phyloP scores from a whole-genome alignment of 306 rosid genomes.

The Malus sylvestris region DNA sequence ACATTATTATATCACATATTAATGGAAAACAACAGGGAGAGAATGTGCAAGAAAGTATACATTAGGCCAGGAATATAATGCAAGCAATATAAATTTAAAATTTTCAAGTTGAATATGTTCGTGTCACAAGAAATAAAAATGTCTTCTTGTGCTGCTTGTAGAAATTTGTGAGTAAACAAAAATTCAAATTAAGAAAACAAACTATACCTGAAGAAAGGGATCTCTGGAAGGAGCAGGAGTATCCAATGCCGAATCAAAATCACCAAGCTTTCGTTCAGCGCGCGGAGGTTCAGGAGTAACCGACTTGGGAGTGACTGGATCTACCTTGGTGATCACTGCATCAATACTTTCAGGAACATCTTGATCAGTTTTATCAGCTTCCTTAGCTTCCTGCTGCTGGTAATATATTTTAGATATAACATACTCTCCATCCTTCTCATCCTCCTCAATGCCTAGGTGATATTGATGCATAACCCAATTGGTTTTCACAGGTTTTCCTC shows the following conservation, averaged over 20 bases:
- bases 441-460: conserved; percentile 72
- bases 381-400: conserved; percentile 56
- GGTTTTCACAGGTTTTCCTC: conserved; percentile 72
- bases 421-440: conserved; percentile 66
- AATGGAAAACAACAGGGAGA: background rate
- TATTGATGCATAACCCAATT: conserved; percentile 92
- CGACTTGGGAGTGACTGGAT: conserved; percentile 70
- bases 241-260: conserved; percentile 32
- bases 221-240: conserved; percentile 6
- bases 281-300: conserved; percentile 63
- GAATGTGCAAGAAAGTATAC: background rate
- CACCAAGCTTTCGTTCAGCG: conserved; percentile 28
- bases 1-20: background rate
- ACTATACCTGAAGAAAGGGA: conserved; percentile 38
- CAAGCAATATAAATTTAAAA: background rate
- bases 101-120: background rate
- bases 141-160: background rate
- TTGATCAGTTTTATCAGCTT: conserved; percentile 40
- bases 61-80: background rate
- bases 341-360: conserved; percentile 46
- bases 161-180: background rate
- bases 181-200: background rate
- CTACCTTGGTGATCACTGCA: conserved; percentile 30
- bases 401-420: conserved; percentile 68
- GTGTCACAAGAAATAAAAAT: background rate